phyloP scores from a whole-genome alignment of 768 basidiomycete species.

The Grammothele lineata region DNA sequence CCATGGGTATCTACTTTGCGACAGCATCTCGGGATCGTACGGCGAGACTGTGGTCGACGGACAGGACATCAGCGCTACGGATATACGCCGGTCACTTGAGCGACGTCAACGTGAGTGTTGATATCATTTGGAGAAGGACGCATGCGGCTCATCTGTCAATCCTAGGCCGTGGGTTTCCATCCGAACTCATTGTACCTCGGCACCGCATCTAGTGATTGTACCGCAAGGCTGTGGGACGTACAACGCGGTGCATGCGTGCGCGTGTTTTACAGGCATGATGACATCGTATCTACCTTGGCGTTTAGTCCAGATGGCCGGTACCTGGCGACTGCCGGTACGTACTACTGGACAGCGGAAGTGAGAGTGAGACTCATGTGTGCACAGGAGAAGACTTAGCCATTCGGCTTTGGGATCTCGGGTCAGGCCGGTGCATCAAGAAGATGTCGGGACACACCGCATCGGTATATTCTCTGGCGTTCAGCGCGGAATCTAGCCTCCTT shows the following conservation, averaged over 20 bases:
- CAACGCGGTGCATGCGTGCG: conserved; percentile 91
- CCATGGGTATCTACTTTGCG: conserved; percentile 97
- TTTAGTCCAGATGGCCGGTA: conserved; percentile 93
- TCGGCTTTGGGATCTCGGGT: conserved; percentile 94
- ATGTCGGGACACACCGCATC: conserved; percentile 92
- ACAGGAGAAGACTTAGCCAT: conserved; percentile 88
- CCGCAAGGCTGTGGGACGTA: conserved; percentile 97
- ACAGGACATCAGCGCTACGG: conserved; percentile 78
- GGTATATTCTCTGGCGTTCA: conserved; percentile 88
- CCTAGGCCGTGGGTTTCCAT: conserved; percentile 90
- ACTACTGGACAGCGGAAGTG: too few species aligned
- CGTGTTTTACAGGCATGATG: conserved; percentile 95
- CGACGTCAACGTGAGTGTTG: conserved; percentile 85
- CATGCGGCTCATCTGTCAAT: background rate
- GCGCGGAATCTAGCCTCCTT: conserved; percentile 84
- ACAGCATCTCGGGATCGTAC: conserved; percentile 92
- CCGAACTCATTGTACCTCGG: conserved; percentile 97
- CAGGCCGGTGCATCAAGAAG: conserved; percentile 92
- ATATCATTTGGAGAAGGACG: background rate
- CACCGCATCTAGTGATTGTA: conserved; percentile 95
- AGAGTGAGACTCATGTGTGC: too few species aligned
- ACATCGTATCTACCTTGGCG: conserved; percentile 77
- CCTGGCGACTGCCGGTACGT: conserved; percentile 80
- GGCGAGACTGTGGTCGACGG: conserved; percentile 94
- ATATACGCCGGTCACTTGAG: conserved; percentile 95